Conservation (phyloP, 345 rosid genomes). For the Cardamine chenopodiifolia region DNA sequence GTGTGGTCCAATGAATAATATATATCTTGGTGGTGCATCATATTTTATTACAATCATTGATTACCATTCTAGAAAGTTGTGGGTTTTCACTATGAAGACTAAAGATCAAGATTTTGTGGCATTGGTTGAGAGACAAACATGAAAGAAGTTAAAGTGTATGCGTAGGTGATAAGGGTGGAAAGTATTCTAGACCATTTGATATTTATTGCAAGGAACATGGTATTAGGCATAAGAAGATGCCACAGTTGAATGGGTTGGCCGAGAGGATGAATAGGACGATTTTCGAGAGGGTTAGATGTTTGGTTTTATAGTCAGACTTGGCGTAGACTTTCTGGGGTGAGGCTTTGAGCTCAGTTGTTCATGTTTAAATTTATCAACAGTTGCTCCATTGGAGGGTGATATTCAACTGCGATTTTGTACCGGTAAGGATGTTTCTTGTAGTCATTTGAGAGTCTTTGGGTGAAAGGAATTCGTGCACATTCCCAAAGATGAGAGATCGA, state of each 20-base stretch:
- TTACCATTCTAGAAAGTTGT: no score
- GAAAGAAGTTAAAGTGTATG: no score
- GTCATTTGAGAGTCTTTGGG: neutral
- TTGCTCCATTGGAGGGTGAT: neutral
- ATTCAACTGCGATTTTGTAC: no score
- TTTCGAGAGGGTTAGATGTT: neutral
- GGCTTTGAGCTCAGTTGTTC: neutral
- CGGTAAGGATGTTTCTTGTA: neutral
- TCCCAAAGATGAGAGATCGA: neutral
- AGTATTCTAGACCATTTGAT: constrained; percentile 9
- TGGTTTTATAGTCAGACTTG: neutral
- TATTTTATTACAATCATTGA: no score
- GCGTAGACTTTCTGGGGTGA: neutral
- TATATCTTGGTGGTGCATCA: no score
- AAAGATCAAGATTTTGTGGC: no score
- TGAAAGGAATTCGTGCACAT: neutral
- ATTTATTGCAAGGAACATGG: neutral
- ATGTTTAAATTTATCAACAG: neutral
- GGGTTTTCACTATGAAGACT: no score
- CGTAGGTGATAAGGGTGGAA: no score
- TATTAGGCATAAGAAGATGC: neutral
- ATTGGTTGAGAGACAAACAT: no score
- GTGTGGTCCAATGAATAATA: no score
- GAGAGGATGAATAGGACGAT: neutral
- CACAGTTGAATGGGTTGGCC: constrained; percentile 5